Base-by-base conservation (phyloP, 2,329 filamentous ascomycete genomes). In the Talaromyces sp. region DNA sequence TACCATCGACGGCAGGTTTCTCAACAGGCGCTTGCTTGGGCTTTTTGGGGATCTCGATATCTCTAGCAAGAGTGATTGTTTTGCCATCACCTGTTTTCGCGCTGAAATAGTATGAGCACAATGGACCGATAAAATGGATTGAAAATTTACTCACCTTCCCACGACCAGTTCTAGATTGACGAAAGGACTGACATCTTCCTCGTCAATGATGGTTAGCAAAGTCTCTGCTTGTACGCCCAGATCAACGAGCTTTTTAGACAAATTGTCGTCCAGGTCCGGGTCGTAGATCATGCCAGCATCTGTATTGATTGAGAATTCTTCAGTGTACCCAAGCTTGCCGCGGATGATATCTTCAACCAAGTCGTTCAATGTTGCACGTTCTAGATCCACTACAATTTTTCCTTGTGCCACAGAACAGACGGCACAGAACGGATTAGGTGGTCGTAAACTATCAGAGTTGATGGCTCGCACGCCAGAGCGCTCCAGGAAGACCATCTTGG, bases 231-330 rank as follows among this genome's bases (percentile, higher is more conserved):
- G 85, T 70, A 97, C 86, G 11, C 89, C 91, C 9, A 97, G 83
- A 22, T 97, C 91, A 31, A 78, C 83, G 60, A 99, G 84, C 67
- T 90, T 93, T 81, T 92, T 96, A 1, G 83, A 77, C 0, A 98
- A 81, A 71, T 97, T 96, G 65, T 96, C 91, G 4, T 92, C 92
- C 72, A 96, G 87, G 64, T 98, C 95, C 0, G 89, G 86, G 72
- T 98, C 95, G 72, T 96, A 98, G 49, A 98, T 83, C n/a, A 93
- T 83, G 60, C 89, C 89, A 10, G 85, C 82, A 7, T 92, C 89
- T 65, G 86, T 92, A 73, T 86, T 90, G 65, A 98, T 81, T 3
- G 89, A 89, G 68, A 98, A 87, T 61, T 97, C 93, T 65, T 93
- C 88, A 5, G 88, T 87, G 73, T 95, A 97, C 3, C 89, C 89